Base-by-base conservation (phyloP, 1,139 yeast genomes). In the Hyphopichia fennica region DNA sequence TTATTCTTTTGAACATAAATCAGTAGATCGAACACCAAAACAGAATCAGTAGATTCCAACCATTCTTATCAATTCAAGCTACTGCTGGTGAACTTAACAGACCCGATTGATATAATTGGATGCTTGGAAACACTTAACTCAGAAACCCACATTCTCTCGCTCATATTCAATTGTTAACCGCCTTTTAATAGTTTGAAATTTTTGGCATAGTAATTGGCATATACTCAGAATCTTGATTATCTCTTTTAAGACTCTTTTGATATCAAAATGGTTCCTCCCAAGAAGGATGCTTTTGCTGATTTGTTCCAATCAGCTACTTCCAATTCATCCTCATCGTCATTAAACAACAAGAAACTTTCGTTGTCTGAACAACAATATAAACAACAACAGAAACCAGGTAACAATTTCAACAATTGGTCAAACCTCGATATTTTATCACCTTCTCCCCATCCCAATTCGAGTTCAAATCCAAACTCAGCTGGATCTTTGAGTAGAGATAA, bases 281-380 rank as follows among this genome's bases (percentile, higher is more conserved):
- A 70, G 54, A 69, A 69, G 49, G 79, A 73, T 58, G 77, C 73
- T 9, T 73, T 73, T 60, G 75, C 78, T 3, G 77, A 72, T 49
- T 63, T 73, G 35, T 72, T 73, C 46, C 72, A 56, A 51, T 59
- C 70, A 18, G 75, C 76, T 2, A 59, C 55, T 13, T 47, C 48
- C 7, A 32, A 47, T 14, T 40, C 48, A 8, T 47, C 42, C 34
- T 16, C 44, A 5, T 45, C 46, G 18, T 31, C 42, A 10, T 34
- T 17, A 16, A 22, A 45, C 15, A 50, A 47, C 40, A 51, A 47
- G 37, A 52, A 47, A 22, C 40, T 56, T 43, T 49, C 56, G 18
- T 41, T 60, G 45, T 38, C 47, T n/a, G 63, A 60, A 40, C 48
- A 60, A 34, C 65, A 57, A 41, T 49, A 45, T 35, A 40, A 45